A percentile compares a stretch with the other conserved stretches of the same genome.
Conservation (phyloP, 2,329 filamentous ascomycete species). For the Penicillium sp. region DNA sequence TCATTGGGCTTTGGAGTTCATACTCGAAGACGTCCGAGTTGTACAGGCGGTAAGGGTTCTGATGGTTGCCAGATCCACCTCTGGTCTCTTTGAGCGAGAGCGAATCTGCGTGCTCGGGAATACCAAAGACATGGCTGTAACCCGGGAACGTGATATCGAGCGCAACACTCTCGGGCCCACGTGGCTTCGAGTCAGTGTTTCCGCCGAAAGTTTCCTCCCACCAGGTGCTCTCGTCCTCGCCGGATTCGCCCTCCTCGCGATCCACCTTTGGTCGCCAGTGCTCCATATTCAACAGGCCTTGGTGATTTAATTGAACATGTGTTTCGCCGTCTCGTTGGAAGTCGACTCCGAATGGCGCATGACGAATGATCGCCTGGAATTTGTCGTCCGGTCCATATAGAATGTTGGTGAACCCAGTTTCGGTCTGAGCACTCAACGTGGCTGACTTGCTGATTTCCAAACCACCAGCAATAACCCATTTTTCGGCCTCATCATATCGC, state of each 20-base stretch:
- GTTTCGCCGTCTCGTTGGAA: slow-evolving; percentile 80
- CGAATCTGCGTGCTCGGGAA: slow-evolving; percentile 87
- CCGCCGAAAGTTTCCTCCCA: slow-evolving; percentile 97
- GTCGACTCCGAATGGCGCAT: slow-evolving; percentile 78
- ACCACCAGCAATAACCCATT: slow-evolving; percentile 83
- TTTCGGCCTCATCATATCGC: slow-evolving; percentile 86
- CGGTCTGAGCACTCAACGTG: slow-evolving; percentile 64
- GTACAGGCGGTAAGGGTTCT: slow-evolving; percentile 90
- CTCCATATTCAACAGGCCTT: slow-evolving; percentile 88
- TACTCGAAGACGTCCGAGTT: slow-evolving; percentile 99
- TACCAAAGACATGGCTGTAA: slow-evolving; percentile 90
- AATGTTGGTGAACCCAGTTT: slow-evolving; percentile 67
- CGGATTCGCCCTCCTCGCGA: slow-evolving; percentile 52
- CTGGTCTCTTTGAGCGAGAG: slow-evolving; percentile 84
- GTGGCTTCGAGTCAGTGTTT: slow-evolving; percentile 93
- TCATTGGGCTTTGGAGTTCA: slow-evolving; percentile 96
- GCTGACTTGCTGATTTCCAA: slow-evolving; percentile 70
- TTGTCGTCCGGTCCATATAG: slow-evolving; percentile 73
- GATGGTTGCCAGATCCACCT: slow-evolving; percentile 79
- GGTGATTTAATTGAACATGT: slow-evolving; percentile 84
- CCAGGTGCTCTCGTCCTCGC: slow-evolving; percentile 75
- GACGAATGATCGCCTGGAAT: slow-evolving; percentile 80
- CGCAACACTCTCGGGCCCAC: slow-evolving; percentile 85
- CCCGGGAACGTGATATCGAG: slow-evolving; percentile 90
- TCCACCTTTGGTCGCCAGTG: slow-evolving; percentile 92